These are phyloP conservation scores for Cyclostephanos invisitatus DNA, from an alignment of 108 stramenopile species.

Conservation along the genomic window DNA sequence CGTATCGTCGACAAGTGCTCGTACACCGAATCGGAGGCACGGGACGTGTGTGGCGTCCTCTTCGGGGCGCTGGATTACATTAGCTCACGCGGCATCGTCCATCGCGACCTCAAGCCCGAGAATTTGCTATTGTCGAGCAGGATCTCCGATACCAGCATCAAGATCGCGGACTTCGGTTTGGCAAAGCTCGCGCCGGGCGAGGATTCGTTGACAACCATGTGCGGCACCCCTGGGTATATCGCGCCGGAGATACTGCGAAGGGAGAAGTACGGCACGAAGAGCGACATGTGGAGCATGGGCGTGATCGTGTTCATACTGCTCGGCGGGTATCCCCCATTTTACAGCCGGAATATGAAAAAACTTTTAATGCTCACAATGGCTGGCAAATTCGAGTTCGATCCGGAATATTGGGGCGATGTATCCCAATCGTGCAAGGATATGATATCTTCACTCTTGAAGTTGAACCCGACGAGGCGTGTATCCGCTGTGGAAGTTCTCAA, in stretches of 20 bases:
- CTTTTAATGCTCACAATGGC: slow-evolving; percentile 57
- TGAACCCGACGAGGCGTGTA: slow-evolving; percentile 55
- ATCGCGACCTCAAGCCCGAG: slow-evolving; percentile 93
- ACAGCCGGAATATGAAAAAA: slow-evolving; percentile 64
- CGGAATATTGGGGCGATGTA: slow-evolving; percentile 77
- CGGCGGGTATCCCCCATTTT: slow-evolving; percentile 92
- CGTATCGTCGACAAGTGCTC: slow-evolving; percentile 91
- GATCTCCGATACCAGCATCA: slow-evolving; percentile 88
- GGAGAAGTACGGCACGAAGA: slow-evolving; percentile 61
- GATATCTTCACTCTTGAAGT: slow-evolving; percentile 67
- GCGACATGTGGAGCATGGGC: slow-evolving; percentile 95
- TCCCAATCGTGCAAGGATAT: slow-evolving; percentile 81
- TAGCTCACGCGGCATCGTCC: slow-evolving; percentile 78
- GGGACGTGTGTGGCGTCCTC: slow-evolving; percentile 81
- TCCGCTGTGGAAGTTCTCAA: slow-evolving; percentile 60
- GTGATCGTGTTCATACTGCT: slow-evolving; percentile 94
- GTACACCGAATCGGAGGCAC: slow-evolving; percentile 95
- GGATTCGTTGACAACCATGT: slow-evolving; percentile 65
- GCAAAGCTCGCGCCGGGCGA: slow-evolving; percentile 66
- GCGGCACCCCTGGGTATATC: slow-evolving; percentile 76
- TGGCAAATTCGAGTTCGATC: slow-evolving; percentile 69
- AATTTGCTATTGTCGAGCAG: slow-evolving; percentile 79
- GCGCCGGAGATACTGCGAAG: slow-evolving; percentile 67
- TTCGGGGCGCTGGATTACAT: slow-evolving; percentile 89
- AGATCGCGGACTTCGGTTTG: slow-evolving; percentile 98